These are phyloP conservation scores for Termitomyces sp. DNA, from an alignment of 768 basidiomycete genomes.

Conservation along the genomic window DNA sequence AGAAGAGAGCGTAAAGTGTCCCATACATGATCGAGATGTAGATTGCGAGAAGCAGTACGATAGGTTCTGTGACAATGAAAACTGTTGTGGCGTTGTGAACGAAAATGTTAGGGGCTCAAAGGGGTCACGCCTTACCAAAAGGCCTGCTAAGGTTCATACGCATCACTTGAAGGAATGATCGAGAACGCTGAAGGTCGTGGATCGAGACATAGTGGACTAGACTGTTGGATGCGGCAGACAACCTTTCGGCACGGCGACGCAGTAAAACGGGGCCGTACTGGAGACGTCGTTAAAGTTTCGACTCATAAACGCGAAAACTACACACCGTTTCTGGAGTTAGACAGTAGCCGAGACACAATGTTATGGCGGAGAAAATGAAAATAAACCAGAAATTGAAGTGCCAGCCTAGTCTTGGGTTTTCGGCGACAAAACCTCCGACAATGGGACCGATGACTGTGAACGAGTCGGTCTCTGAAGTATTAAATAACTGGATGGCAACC, in stretches of 20 bases:
- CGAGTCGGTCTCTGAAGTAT: not conserved
- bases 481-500: conserved; percentile 24
- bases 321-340: conserved; percentile 56
- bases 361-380: conserved; percentile 48
- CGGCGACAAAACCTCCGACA: conserved; percentile 59
- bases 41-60: conserved; percentile 53
- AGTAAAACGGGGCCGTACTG: conserved; percentile 63
- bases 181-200: conserved; percentile 43
- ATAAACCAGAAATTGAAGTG: conserved; percentile 65
- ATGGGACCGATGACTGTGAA: conserved; percentile 59
- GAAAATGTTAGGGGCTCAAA: not conserved
- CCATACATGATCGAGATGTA: conserved; percentile 63
- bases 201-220: conserved; percentile 44
- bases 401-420: conserved; percentile 49
- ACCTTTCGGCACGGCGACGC: conserved; percentile 43
- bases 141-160: conserved; percentile 51
- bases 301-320: not conserved
- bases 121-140: conserved; percentile 37
- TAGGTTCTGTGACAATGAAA: conserved; percentile 61
- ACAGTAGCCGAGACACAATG: conserved; percentile 42
- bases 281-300: not conserved
- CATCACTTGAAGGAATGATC: conserved; percentile 39
- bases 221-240: conserved; percentile 38
- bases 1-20: conserved; percentile 61
- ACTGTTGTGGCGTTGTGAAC: conserved; percentile 26